phyloP scores from a whole-genome alignment of 768 basidiomycete species.

The Crepidotus variabilis region DNA sequence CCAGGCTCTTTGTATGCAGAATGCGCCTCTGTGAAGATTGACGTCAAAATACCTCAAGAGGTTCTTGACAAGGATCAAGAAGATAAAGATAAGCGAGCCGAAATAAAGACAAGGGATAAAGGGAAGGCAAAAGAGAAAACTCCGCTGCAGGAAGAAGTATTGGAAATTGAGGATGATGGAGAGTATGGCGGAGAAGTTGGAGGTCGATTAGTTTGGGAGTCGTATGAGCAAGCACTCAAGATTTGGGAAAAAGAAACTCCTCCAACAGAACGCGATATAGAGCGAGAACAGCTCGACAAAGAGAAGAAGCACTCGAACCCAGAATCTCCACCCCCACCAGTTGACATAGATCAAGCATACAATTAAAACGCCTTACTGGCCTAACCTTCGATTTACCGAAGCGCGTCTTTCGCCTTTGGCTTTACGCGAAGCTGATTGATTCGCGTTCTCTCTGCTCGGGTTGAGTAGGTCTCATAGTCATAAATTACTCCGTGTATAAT shows the following conservation, averaged over 20 bases:
- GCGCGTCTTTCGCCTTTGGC: too few relatives aligned
- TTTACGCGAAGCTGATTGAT: too few relatives aligned
- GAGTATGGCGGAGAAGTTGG: slow-evolving; percentile 69
- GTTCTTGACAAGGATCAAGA: slow-evolving; percentile 12
- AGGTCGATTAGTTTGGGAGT: slow-evolving; percentile 75
- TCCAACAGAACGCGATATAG: slow-evolving; percentile 7
- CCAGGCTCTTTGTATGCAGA: slow-evolving; percentile 77
- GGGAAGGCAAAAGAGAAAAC: slow-evolving; percentile 16
- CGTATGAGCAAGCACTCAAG: slow-evolving; percentile 63
- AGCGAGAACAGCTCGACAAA: slow-evolving; percentile 7
- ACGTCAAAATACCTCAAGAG: slow-evolving; percentile 24
- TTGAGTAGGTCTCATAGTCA: too few relatives aligned
- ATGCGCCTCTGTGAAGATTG: slow-evolving; percentile 58
- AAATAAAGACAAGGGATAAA: slow-evolving; percentile 18
- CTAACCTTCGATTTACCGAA: too few relatives aligned
- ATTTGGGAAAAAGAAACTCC: slow-evolving; percentile 55
- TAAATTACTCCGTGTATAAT: neutral
- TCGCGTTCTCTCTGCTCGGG: too few relatives aligned
- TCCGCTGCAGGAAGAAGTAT: slow-evolving; percentile 24
- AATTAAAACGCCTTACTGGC: neutral
- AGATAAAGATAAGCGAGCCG: slow-evolving; percentile 8
- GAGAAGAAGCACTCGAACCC: slow-evolving; percentile 8
- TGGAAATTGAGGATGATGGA: slow-evolving; percentile 53
- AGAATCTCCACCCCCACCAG: neutral
- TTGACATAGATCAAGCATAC: neutral